These are phyloP conservation scores for Ascoidea tarda DNA, from an alignment of 805 yeast species.

Conservation along the genomic window DNA sequence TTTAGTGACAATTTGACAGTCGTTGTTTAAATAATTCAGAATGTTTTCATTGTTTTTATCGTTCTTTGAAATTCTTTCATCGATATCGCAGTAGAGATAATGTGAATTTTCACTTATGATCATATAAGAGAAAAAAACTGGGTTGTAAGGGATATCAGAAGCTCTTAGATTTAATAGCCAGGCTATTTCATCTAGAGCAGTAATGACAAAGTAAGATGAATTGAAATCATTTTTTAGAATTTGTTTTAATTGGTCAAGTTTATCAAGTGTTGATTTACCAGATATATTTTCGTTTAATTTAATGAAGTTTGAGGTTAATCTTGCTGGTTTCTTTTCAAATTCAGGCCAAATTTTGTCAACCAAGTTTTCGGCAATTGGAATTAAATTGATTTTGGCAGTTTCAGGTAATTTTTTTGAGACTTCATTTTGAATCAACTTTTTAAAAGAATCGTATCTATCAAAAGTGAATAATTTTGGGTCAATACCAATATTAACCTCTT, in stretches of 20 bases:
- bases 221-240: conserved; percentile 19
- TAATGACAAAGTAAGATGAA: conserved; percentile 35
- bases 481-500: conserved; percentile 49
- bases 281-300: conserved; percentile 37
- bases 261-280: conserved; percentile 51
- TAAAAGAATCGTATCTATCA: conserved; percentile 18
- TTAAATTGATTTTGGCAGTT: conserved; percentile 27
- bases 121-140: conserved; percentile 69
- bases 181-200: conserved; percentile 80
- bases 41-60: conserved; percentile 14
- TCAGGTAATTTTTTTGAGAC: conserved; percentile 11
- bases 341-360: conserved; percentile 62
- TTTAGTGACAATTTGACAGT: conserved; percentile 31
- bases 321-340: conserved; percentile 49
- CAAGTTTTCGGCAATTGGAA: conserved; percentile 47
- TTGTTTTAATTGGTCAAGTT: conserved; percentile 33
- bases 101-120: conserved; percentile 14
- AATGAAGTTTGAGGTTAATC: conserved; percentile 35
- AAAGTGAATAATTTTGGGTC: conserved; percentile 67
- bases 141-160: conserved; percentile 70
- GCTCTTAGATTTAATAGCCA: conserved; percentile 85
- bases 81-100: conserved; percentile 5
- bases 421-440: conserved; percentile 16
- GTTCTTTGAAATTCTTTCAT: not conserved
- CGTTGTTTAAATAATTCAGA: conserved; percentile 22